Conservation (phyloP, 139 green algal species). For the Tetradesmus lagerheimii region DNA sequence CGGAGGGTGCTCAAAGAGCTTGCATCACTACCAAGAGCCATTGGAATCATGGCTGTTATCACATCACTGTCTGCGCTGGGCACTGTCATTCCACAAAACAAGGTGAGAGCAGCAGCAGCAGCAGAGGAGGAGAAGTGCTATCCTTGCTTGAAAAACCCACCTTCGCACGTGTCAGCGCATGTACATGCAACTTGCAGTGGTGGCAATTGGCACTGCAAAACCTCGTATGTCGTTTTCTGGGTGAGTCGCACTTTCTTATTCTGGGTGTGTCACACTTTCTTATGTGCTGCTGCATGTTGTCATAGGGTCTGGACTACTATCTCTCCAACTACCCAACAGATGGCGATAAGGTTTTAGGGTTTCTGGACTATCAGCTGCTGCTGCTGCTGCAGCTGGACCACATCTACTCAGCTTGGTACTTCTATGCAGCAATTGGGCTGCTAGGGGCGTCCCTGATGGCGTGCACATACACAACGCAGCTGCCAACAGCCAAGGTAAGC, state of each 20-base stretch:
- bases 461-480: constrained; percentile 94
- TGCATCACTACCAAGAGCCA: constrained; percentile 90
- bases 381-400: constrained; percentile 85
- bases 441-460: constrained; percentile 90
- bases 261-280: too few relatives aligned
- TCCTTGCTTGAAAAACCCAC: too few relatives aligned
- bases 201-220: too few relatives aligned
- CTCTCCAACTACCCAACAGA: constrained; percentile 69
- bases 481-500: constrained; percentile 89
- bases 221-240: too few relatives aligned
- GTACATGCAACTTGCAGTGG: too few relatives aligned
- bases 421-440: constrained; percentile 86
- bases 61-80: constrained; percentile 86
- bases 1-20: constrained; percentile 68
- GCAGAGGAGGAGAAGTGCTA: too few relatives aligned
- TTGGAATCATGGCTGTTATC: constrained; percentile 89
- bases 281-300: background rate
- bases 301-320: constrained; percentile 70
- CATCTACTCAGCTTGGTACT: constrained; percentile 92
- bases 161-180: too few relatives aligned
- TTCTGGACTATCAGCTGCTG: constrained; percentile 84
- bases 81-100: constrained; percentile 95
- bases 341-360: constrained; percentile 80
- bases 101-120: constrained; percentile 57
- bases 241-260: too few relatives aligned